Percentiles rank a stretch among this genome's conserved stretches.
phyloP scores from a whole-genome alignment of 2,329 filamentous ascomycete species.

The Aspergillus persii region DNA sequence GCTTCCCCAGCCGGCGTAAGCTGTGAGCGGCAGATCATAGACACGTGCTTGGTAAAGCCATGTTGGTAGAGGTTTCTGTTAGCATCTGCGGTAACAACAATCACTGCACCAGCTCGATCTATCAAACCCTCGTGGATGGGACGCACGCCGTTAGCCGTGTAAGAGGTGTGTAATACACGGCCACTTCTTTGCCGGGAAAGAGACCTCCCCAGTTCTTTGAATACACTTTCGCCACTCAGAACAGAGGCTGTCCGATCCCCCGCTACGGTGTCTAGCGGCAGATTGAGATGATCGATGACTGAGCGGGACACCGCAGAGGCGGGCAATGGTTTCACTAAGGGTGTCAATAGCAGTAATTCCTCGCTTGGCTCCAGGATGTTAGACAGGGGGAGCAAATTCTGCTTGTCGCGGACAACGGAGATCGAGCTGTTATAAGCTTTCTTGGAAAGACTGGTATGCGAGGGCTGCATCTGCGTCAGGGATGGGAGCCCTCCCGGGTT shows the following conservation, averaged over 20 bases:
- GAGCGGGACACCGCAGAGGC: constrained; percentile 79
- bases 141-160: constrained; percentile 87
- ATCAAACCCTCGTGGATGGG: constrained; percentile 93
- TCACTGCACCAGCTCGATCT: constrained; percentile 79
- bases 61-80: constrained; percentile 92
- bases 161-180: constrained; percentile 87
- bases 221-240: constrained; percentile 91
- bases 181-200: constrained; percentile 83
- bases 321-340: constrained; percentile 86
- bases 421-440: constrained; percentile 90
- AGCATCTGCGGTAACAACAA: constrained; percentile 89
- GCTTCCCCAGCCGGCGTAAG: constrained; percentile 38
- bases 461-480: constrained; percentile 76
- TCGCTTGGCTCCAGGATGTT: constrained; percentile 79
- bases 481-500: constrained; percentile 76
- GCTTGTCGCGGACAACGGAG: constrained; percentile 86
- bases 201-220: constrained; percentile 81
- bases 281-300: constrained; percentile 49
- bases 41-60: constrained; percentile 92
- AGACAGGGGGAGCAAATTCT: constrained; percentile 77
- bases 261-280: constrained; percentile 54
- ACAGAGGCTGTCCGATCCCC: constrained; percentile 62
- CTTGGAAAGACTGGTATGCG: constrained; percentile 76
- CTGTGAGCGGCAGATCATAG: constrained; percentile 73
- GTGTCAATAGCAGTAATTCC: constrained; percentile 84